Conservation (phyloP, 2,329 filamentous ascomycete species). For the Orbilia brochopaga region DNA sequence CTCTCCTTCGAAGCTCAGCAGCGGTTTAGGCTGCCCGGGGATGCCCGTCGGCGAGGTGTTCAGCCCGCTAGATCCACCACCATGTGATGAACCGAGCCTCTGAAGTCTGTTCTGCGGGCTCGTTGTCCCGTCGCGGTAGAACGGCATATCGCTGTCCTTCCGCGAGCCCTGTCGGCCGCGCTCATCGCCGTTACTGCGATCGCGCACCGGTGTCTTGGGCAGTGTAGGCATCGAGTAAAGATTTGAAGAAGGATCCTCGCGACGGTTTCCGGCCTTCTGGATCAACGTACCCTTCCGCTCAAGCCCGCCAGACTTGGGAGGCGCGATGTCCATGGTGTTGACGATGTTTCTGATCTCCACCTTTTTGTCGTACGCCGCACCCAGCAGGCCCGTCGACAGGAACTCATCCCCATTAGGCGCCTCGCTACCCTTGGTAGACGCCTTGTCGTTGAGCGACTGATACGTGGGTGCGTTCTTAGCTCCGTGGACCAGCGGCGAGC, state of each 20-base stretch:
- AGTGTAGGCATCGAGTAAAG: conserved; percentile 14
- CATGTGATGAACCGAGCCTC: conserved; percentile 22
- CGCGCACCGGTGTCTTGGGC: conserved; percentile 37
- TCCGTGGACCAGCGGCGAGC: conserved; percentile 10
- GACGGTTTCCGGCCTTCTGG: conserved; percentile 27
- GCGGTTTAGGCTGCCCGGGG: conserved; percentile 22
- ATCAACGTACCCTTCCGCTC: conserved; percentile 28
- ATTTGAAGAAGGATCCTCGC: conserved; percentile 15
- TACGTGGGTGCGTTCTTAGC: conserved; percentile 27
- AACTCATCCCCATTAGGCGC: conserved; percentile 12
- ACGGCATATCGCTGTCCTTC: conserved; percentile 28
- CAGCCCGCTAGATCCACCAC: background rate
- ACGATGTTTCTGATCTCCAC: conserved; percentile 33
- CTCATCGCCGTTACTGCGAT: conserved; percentile 21
- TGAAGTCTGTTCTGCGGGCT: conserved; percentile 28
- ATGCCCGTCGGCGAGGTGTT: conserved; percentile 20
- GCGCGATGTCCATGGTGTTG: background rate
- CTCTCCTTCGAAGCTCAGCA: conserved; percentile 33
- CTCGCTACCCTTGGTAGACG: conserved; percentile 8
- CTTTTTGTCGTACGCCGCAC: conserved; percentile 39
- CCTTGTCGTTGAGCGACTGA: conserved; percentile 16
- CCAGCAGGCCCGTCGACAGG: conserved; percentile 26
- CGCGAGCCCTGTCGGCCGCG: conserved; percentile 31
- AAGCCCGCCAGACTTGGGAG: background rate
- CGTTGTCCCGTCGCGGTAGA: conserved; percentile 37